A percentile compares a stretch with the other conserved stretches of the same genome.
These are phyloP conservation scores for Fusarium poae DNA, from an alignment of 2,329 filamentous ascomycete species.

Conservation along the genomic window DNA sequence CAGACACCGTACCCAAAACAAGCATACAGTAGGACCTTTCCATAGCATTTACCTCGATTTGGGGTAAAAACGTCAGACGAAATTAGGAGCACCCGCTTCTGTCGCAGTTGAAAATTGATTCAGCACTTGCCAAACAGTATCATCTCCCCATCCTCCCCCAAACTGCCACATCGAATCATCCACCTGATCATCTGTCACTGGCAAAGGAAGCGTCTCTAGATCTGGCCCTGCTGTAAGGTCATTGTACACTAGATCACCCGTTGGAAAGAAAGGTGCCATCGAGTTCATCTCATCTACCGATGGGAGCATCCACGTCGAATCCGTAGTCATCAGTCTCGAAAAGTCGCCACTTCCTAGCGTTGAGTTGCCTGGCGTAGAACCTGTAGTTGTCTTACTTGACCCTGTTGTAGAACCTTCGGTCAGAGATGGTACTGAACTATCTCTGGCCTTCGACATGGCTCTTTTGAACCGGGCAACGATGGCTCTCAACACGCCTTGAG, in stretches of 20 bases:
- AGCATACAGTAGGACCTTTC: background rate
- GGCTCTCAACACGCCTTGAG: conserved; percentile 67
- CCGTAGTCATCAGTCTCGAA: conserved; percentile 11
- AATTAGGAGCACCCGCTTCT: conserved; percentile 23
- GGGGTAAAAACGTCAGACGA: background rate
- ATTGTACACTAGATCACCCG: conserved; percentile 69
- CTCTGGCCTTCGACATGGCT: conserved; percentile 55
- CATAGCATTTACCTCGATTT: background rate
- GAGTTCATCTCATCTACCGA: conserved; percentile 63
- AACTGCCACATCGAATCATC: conserved; percentile 60
- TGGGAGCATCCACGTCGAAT: conserved; percentile 58
- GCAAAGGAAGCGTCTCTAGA: conserved; percentile 43
- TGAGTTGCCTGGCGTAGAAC: conserved; percentile 36
- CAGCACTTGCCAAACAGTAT: conserved; percentile 69
- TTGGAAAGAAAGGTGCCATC: conserved; percentile 69
- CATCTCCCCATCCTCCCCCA: conserved; percentile 66
- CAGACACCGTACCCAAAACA: background rate
- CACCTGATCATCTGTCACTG: conserved; percentile 8
- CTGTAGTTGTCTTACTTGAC: conserved; percentile 8
- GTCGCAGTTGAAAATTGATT: conserved; percentile 61
- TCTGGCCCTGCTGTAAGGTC: conserved; percentile 62
- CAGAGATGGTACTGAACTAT: conserved; percentile 30
- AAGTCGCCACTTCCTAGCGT: conserved; percentile 15
- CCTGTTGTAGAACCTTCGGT: conserved; percentile 7
- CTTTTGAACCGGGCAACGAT: conserved; percentile 67